Base-by-base conservation (phyloP, 2,329 filamentous ascomycete genomes). In the Phyllosticta ampelicida region DNA sequence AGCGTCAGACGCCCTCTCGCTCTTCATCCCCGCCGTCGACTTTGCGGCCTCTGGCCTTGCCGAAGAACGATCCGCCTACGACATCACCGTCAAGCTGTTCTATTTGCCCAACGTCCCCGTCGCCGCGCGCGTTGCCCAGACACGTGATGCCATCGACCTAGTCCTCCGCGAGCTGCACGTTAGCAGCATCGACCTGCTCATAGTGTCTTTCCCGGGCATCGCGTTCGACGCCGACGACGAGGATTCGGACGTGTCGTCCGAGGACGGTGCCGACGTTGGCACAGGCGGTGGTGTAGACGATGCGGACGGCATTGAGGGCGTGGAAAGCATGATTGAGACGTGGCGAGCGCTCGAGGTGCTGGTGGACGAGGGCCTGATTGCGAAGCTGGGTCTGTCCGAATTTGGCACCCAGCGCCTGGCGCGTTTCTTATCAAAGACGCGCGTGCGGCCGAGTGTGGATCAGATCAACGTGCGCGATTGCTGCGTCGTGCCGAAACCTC, bases 391-490 rank as follows among this genome's bases (percentile, higher is more conserved):
- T 0, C 81, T 97, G 23, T 85, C 94, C 54, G 94, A 99, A 72
- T 97, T 96, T 69, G 91, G 92, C 58, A 89, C 85, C 64, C 85
- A 90, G 65, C 86, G 94, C 66, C 77, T 99, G 44, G 75, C 80
- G n/a, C 83, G 82, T 13, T 91, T 99, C 66, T 76, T 97, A 23
- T 78, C 83, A 49, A 78, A 83, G 61, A 86, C 89, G 20, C 78
- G 77, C 48, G 78, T 95, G 61, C 82, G 82, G 64, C 94, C 94
- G 0, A 81, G 83, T 19, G 92, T 97, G 48, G 85, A 97, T 72
- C 94, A 99, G 78, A 95, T 99, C 78, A 97, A 97, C 70, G 83
- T 96, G 54, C 86, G 89, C 65, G 89, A 97, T 73, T 97, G 92
- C 77, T 99, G 94, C 74, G 92, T 90, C 52, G 94, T 97, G 50